phyloP scores from a whole-genome alignment of 192 early-diverging fungal genomes.

The Umbelopsis ramanniana region DNA sequence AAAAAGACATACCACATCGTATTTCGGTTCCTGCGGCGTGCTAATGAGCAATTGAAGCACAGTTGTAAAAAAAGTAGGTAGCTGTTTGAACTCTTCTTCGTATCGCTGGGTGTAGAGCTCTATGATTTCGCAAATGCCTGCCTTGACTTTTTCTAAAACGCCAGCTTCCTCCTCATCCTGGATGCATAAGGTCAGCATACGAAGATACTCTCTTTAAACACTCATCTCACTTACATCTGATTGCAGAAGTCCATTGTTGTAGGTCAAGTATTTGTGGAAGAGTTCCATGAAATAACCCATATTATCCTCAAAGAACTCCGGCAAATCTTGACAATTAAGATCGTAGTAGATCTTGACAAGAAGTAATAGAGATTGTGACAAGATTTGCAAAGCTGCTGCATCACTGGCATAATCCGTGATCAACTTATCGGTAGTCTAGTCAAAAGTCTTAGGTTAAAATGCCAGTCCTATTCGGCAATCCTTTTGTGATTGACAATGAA shows the following conservation, averaged over 20 bases:
- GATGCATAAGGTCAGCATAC: background rate
- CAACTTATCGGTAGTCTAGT: constrained; percentile 75
- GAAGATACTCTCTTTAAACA: background rate
- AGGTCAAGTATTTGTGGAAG: constrained; percentile 88
- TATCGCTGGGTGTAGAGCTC: constrained; percentile 89
- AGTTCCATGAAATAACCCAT: constrained; percentile 79
- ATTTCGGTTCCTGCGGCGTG: constrained; percentile 69
- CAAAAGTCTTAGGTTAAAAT: too few relatives aligned
- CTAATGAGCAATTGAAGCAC: constrained; percentile 89
- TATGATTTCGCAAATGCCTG: constrained; percentile 92
- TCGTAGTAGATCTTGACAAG: constrained; percentile 92
- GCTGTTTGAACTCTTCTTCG: constrained; percentile 84
- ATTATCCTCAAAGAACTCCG: constrained; percentile 96
- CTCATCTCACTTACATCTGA: constrained; percentile 49
- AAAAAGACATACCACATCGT: constrained; percentile 69
- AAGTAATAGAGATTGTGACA: constrained; percentile 77
- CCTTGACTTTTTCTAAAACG: constrained; percentile 85
- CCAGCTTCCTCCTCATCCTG: constrained; percentile 88
- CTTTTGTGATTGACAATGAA: background rate
- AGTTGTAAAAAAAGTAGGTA: constrained; percentile 84
- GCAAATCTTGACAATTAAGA: constrained; percentile 95
- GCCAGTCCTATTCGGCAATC: background rate
- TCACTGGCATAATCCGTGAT: constrained; percentile 73
- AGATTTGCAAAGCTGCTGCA: constrained; percentile 62
- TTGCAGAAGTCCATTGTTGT: constrained; percentile 73